These are phyloP conservation scores for Sonneratia caseolaris DNA, from an alignment of 345 rosid species.

Conservation along the genomic window DNA sequence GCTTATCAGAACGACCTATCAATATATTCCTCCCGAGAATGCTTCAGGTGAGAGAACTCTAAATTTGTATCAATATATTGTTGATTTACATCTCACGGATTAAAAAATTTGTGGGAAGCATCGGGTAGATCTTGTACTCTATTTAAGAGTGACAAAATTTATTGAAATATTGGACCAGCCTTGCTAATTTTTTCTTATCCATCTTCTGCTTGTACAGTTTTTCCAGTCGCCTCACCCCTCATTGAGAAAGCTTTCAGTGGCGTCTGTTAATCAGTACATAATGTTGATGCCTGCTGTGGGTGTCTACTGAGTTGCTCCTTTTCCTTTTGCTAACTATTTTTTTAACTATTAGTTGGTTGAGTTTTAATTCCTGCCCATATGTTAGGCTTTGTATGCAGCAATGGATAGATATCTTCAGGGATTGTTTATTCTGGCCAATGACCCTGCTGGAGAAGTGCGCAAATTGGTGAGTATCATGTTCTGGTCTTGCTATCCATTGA, in stretches of 20 bases:
- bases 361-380: neutral
- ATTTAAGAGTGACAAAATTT: neutral
- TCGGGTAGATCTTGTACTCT: no score
- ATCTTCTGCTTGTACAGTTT: constrained; percentile 27
- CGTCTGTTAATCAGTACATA: constrained; percentile 76
- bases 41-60: constrained; percentile 41
- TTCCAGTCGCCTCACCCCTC: constrained; percentile 83
- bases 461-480: constrained; percentile 39
- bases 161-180: constrained; percentile 15
- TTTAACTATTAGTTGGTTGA: neutral
- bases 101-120: neutral
- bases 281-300: constrained; percentile 97
- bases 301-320: no score
- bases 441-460: constrained; percentile 74
- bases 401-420: constrained; percentile 82
- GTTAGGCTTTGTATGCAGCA: constrained; percentile 59
- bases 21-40: constrained; percentile 70
- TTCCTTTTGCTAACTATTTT: constrained; percentile 9
- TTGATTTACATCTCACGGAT: neutral
- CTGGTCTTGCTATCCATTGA: constrained; percentile 6
- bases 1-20: constrained; percentile 79
- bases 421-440: constrained; percentile 75
- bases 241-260: constrained; percentile 74
- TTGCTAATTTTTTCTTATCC: no score
- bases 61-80: neutral